These are phyloP conservation scores for Lyophyllum shimeji DNA, from an alignment of 768 basidiomycete genomes.

Conservation along the genomic window DNA sequence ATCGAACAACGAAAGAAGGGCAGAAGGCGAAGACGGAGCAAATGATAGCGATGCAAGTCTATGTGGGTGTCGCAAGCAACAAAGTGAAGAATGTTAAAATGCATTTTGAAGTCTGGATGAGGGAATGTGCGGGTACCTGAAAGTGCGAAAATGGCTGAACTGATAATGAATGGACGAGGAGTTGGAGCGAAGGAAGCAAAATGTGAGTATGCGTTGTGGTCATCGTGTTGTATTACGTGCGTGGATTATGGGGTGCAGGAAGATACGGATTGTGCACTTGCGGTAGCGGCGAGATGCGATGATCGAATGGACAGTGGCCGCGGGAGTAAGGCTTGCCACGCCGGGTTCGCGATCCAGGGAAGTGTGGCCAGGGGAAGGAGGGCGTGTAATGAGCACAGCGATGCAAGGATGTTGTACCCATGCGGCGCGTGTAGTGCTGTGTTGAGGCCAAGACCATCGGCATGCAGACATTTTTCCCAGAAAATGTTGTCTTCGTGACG, in stretches of 20 bases:
- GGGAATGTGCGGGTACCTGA: conserved; percentile 8
- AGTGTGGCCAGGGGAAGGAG: neutral
- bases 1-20: conserved; percentile 6
- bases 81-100: conserved; percentile 7
- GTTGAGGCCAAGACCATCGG: neutral
- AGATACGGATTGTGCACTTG: conserved; percentile 5
- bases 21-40: conserved; percentile 1
- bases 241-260: neutral
- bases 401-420: conserved; percentile 1
- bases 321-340: neutral
- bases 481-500: conserved; percentile 8
- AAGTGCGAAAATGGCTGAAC: conserved; percentile 6
- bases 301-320: neutral
- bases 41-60: conserved; percentile 8
- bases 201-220: neutral
- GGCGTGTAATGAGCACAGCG: neutral
- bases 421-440: neutral
- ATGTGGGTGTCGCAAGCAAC: conserved; percentile 14
- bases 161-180: conserved; percentile 8
- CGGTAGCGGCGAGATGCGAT: neutral
- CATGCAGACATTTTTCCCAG: neutral
- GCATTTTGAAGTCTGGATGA: neutral
- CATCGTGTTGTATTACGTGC: neutral
- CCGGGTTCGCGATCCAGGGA: neutral
- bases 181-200: conserved; percentile 1